These are phyloP conservation scores for Irpex lacteus DNA, from an alignment of 1,284 basidiomycete genomes.

Conservation along the genomic window DNA sequence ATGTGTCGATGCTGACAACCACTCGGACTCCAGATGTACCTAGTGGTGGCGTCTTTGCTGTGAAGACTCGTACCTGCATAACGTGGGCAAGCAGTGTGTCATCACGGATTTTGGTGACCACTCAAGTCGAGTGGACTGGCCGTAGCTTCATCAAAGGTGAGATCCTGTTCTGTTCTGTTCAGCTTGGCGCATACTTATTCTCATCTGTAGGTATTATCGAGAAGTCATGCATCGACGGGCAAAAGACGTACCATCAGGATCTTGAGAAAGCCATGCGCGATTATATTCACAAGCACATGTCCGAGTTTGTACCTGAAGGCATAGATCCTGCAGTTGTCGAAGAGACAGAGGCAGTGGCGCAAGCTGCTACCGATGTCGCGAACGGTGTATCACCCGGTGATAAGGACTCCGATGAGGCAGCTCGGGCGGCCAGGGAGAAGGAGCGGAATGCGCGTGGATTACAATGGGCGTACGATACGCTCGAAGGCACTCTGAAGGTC, in stretches of 20 bases:
- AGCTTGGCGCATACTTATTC: neutral
- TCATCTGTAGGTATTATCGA: slow-evolving; percentile 81
- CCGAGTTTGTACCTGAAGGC: slow-evolving; percentile 87
- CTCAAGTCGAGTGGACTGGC: slow-evolving; percentile 94
- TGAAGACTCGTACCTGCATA: slow-evolving; percentile 93
- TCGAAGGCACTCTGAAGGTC: slow-evolving; percentile 72
- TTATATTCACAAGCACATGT: slow-evolving; percentile 86
- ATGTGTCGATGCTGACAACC: slow-evolving; percentile 82
- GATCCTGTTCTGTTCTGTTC: slow-evolving; percentile 26
- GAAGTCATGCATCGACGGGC: slow-evolving; percentile 90
- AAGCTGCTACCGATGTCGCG: slow-evolving; percentile 16
- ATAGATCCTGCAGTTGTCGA: slow-evolving; percentile 53
- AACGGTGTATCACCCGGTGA: slow-evolving; percentile 2
- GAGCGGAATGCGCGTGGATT: slow-evolving; percentile 69
- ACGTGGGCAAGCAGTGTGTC: slow-evolving; percentile 87
- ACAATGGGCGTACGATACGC: slow-evolving; percentile 85
- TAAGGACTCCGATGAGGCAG: slow-evolving; percentile 26
- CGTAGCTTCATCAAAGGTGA: slow-evolving; percentile 93
- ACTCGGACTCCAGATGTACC: slow-evolving; percentile 96
- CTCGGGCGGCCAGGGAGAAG: slow-evolving; percentile 53
- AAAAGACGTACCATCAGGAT: slow-evolving; percentile 85
- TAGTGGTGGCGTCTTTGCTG: slow-evolving; percentile 86
- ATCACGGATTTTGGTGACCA: slow-evolving; percentile 83
- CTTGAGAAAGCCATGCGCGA: slow-evolving; percentile 82
- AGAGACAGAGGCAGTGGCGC: neutral